These are phyloP conservation scores for Isoetes engelmannii DNA, from an alignment of 83 land plant species.

Conservation along the genomic window DNA sequence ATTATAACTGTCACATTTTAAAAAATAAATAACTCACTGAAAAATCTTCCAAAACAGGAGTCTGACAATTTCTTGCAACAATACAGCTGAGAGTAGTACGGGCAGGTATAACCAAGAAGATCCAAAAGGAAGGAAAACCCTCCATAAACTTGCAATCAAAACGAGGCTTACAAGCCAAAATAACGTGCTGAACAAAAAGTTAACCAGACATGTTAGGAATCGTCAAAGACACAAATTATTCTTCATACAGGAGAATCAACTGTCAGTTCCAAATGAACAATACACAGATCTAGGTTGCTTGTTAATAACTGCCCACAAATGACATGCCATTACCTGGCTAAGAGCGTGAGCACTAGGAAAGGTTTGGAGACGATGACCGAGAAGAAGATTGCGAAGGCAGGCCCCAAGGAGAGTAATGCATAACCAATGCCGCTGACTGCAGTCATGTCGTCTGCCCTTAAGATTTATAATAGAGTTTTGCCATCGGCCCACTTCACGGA, in stretches of 20 bases:
- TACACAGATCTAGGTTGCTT: too few relatives aligned
- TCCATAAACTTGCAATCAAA: slow-evolving; percentile 65
- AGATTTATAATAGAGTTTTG: slow-evolving; percentile 1
- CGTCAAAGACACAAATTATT: too few relatives aligned
- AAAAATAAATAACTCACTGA: slow-evolving; percentile 45
- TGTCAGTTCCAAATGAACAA: neutral
- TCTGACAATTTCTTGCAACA: slow-evolving; percentile 70
- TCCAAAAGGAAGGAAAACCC: slow-evolving; percentile 80
- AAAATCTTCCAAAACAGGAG: slow-evolving; percentile 69
- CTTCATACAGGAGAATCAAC: neutral
- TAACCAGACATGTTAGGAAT: too few relatives aligned
- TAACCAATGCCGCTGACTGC: slow-evolving; percentile 75
- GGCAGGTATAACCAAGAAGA: slow-evolving; percentile 52
- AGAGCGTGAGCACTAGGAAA: slow-evolving; percentile 73
- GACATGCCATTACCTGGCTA: slow-evolving; percentile 48
- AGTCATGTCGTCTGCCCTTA: slow-evolving; percentile 42
- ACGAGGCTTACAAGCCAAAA: slow-evolving; percentile 86
- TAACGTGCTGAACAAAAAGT: slow-evolving; percentile 52
- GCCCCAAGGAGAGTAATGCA: slow-evolving; percentile 73
- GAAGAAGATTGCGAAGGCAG: slow-evolving; percentile 74
- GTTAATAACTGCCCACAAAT: too few relatives aligned
- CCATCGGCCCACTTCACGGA: too few relatives aligned
- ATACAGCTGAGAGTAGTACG: slow-evolving; percentile 56
- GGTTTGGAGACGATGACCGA: slow-evolving; percentile 70
- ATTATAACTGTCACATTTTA: neutral